Conservation (phyloP, 352 stramenopile genomes). For the Pythium plurisporium region DNA sequence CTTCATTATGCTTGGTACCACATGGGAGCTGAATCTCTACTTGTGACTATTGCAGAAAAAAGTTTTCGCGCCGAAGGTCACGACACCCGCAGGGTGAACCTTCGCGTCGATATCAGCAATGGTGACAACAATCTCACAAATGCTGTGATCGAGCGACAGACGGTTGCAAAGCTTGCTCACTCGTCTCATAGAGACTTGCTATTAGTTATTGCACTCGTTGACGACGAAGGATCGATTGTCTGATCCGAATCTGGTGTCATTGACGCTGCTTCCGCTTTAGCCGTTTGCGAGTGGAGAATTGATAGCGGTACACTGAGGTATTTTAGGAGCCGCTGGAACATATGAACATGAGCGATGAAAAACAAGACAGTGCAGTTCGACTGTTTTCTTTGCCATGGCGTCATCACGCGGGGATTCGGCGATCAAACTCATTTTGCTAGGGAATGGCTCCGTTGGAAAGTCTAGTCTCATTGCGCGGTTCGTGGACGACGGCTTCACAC, state of each 20-base stretch:
- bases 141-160: background rate
- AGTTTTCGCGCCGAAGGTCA: slow-evolving; percentile 56
- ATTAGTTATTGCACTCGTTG: background rate
- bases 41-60: slow-evolving; percentile 38
- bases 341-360: slow-evolving; percentile 5
- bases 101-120: background rate
- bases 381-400: background rate
- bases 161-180: background rate
- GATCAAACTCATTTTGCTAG: slow-evolving; percentile 83
- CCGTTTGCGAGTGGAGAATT: background rate
- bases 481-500: slow-evolving; percentile 72
- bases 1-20: too few relatives aligned
- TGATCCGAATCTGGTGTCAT: background rate
- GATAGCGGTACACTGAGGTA: background rate
- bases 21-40: background rate
- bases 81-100: slow-evolving; percentile 27
- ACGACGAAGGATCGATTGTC: background rate
- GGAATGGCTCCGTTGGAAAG: slow-evolving; percentile 86
- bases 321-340: slow-evolving; percentile 1
- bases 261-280: background rate
- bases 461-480: slow-evolving; percentile 83
- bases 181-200: background rate
- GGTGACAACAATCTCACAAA: background rate
- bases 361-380: background rate
- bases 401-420: slow-evolving; percentile 37